Percentiles rank a stretch among this genome's conserved stretches.
These are phyloP conservation scores for Pseudodiploospora longispora DNA, from an alignment of 2,329 filamentous ascomycete species.

Conservation along the genomic window DNA sequence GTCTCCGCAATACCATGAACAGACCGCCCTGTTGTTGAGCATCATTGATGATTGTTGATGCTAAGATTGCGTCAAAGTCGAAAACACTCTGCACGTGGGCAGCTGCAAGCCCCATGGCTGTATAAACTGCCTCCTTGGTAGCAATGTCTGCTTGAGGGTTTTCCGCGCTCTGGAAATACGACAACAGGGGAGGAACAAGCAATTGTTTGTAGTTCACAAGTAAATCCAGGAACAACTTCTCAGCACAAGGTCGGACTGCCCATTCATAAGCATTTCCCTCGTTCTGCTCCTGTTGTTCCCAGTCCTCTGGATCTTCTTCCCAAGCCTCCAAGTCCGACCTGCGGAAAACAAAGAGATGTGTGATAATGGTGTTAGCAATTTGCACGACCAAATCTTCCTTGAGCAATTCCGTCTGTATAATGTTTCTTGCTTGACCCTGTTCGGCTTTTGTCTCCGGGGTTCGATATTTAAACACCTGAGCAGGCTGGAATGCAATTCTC, in stretches of 20 bases:
- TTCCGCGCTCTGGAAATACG: conserved; percentile 74
- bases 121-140: conserved; percentile 90
- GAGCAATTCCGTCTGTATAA: conserved; percentile 67
- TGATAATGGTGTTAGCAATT: conserved; percentile 78
- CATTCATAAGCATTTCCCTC: conserved; percentile 84
- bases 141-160: conserved; percentile 60
- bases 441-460: conserved; percentile 68
- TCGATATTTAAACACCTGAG: conserved; percentile 77
- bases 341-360: conserved; percentile 80
- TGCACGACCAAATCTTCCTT: conserved; percentile 69
- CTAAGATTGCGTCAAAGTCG: conserved; percentile 76
- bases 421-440: conserved; percentile 58
- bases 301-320: conserved; percentile 92
- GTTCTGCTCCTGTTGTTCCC: conserved; percentile 85
- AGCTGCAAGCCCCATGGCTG: conserved; percentile 79
- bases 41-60: conserved; percentile 67
- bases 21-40: conserved; percentile 54
- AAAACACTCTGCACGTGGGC: conserved; percentile 64
- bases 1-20: conserved; percentile 76
- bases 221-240: conserved; percentile 88
- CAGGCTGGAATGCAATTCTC: conserved; percentile 74
- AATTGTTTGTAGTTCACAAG: conserved; percentile 81
- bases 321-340: conserved; percentile 80
- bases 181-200: conserved; percentile 68
- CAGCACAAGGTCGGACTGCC: conserved; percentile 83